These are phyloP conservation scores for Brassica balearica DNA, from an alignment of 441 rosid species.

Conservation along the genomic window DNA sequence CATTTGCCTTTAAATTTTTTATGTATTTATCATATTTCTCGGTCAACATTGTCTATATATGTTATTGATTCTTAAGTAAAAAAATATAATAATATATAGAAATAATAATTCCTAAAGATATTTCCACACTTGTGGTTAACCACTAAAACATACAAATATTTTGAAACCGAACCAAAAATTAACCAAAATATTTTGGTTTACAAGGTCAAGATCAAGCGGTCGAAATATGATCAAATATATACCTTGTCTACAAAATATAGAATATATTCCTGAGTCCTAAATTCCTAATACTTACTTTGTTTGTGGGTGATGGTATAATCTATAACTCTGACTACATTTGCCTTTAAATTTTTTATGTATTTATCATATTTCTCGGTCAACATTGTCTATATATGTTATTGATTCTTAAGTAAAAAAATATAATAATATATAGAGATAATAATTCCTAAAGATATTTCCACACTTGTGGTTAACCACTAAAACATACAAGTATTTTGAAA, in stretches of 20 bases:
- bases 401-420: neutral
- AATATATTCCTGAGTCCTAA: constrained; percentile 2
- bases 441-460: neutral
- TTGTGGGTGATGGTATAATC: neutral
- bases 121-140: neutral
- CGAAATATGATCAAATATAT: neutral
- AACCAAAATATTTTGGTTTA: neutral
- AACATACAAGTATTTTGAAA: neutral
- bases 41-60: constrained; percentile 2
- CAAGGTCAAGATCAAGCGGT: neutral
- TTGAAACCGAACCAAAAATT: neutral
- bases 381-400: neutral
- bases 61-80: neutral
- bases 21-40: neutral
- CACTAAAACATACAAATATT: neutral
- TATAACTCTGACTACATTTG: neutral
- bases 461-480: neutral
- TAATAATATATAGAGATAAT: constrained; percentile 3
- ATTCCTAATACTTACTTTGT: neutral
- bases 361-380: neutral
- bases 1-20: neutral
- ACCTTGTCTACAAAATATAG: neutral
- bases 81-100: constrained; percentile 3
- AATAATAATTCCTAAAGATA: neutral
- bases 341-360: neutral